Conservation (phyloP, 495 filamentous ascomycete species). For the Penicillium robsamsonii region DNA sequence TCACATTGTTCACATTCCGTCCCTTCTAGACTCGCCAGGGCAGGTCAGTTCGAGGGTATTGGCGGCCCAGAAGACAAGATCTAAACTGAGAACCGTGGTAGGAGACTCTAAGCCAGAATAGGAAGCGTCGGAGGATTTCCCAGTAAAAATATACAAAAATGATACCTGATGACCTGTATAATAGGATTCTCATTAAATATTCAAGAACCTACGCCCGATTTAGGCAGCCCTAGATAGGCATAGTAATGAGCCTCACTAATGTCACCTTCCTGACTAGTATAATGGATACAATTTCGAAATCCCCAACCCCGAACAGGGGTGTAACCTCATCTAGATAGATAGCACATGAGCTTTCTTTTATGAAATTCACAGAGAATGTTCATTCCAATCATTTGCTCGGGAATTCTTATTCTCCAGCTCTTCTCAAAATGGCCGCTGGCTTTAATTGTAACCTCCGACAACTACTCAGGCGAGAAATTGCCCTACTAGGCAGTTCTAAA, state of each 20-base stretch:
- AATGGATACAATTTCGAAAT: background rate
- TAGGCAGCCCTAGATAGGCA: background rate
- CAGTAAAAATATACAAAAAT: constrained; percentile 17
- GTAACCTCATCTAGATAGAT: no score
- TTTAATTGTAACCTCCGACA: background rate
- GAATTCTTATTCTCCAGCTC: background rate
- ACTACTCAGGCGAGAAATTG: background rate
- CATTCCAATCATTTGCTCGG: background rate
- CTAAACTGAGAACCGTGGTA: constrained; percentile 33
- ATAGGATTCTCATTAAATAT: background rate
- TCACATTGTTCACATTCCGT: constrained; percentile 6
- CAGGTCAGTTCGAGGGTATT: constrained; percentile 47
- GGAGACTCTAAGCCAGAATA: constrained; percentile 36
- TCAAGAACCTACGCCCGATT: background rate
- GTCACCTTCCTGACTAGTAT: background rate
- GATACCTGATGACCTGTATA: constrained; percentile 10
- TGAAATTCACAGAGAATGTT: background rate
- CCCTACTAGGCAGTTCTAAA: background rate
- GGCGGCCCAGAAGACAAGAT: constrained; percentile 54
- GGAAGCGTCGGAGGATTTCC: constrained; percentile 28
- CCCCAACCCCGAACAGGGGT: background rate
- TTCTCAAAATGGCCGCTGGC: background rate
- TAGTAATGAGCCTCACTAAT: background rate
- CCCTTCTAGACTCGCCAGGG: constrained; percentile 38
- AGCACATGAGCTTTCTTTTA: background rate